Evolutionary conservation across 306 rosid species (phyloP).

Genomic region (Mucuna pruriens): DNA sequence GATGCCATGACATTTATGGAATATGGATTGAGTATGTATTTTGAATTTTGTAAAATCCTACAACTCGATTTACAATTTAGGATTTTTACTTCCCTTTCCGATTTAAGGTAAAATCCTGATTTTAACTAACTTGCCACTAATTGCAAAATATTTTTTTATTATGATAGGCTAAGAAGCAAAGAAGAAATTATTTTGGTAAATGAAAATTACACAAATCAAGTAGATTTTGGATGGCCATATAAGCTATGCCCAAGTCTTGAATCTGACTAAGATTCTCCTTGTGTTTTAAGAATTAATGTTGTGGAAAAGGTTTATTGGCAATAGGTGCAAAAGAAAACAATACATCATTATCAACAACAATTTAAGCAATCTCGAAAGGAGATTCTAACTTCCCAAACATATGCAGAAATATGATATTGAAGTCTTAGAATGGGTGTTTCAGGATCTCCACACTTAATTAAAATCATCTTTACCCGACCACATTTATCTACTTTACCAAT

Average conservation of each 20-base stretch:
- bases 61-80: no score
- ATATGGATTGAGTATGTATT: no score
- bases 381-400: background rate
- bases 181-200: background rate
- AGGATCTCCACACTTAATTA: background rate
- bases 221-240: background rate
- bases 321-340: background rate
- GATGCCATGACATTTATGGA: no score
- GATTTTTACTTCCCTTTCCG: no score
- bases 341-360: slow-evolving; percentile 16
- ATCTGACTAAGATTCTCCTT: background rate
- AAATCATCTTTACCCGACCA: background rate
- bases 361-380: slow-evolving; percentile 10
- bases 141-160: background rate
- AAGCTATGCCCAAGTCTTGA: background rate
- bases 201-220: background rate
- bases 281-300: background rate
- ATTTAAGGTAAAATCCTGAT: no score
- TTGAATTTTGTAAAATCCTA: no score
- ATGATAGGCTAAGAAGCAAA: slow-evolving; percentile 22
- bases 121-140: no score
- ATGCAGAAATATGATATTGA: background rate
- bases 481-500: slow-evolving; percentile 11
- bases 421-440: background rate
- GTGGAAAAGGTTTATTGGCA: background rate